Conservation (phyloP, 108 stramenopile genomes). For the Pinguiococcus pyrenoidosus region DNA sequence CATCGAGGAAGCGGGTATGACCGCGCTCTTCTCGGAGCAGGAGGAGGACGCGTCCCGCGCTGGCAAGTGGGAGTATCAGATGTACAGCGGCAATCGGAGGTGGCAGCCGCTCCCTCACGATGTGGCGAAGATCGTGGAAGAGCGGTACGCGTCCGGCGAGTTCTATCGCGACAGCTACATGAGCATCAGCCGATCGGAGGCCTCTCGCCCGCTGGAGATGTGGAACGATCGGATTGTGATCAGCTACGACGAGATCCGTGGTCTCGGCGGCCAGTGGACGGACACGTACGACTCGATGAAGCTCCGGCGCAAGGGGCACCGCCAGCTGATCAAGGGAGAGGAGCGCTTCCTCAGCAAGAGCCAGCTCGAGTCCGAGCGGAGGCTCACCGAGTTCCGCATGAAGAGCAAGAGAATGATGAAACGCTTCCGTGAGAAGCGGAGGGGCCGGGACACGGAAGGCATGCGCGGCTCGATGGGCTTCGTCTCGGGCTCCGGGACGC, state of each 20-base stretch:
- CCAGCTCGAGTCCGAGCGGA: no score
- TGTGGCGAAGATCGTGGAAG: not conserved
- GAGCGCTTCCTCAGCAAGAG: conserved; percentile 1
- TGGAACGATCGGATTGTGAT: not conserved
- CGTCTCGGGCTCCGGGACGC: conserved; percentile 9
- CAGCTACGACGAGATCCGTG: conserved; percentile 9
- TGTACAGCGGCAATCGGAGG: not conserved
- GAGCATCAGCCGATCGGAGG: not conserved
- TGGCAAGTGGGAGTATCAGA: conserved; percentile 8
- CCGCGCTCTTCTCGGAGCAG: not conserved
- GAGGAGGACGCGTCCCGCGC: conserved; percentile 1
- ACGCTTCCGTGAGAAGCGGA: conserved; percentile 3
- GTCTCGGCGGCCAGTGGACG: not conserved
- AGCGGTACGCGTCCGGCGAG: not conserved
- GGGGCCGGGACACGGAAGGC: conserved; percentile 13
- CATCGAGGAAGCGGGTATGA: conserved; percentile 7
- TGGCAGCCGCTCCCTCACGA: conserved; percentile 4
- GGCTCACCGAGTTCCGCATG: conserved; percentile 1
- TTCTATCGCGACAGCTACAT: not conserved
- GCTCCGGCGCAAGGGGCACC: conserved; percentile 10
- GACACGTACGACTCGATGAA: not conserved
- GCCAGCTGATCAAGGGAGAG: conserved; percentile 10
- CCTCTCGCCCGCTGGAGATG: not conserved
- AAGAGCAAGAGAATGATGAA: not conserved
- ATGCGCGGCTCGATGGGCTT: conserved; percentile 15